Percentiles rank a stretch among this genome's conserved stretches.
Conservation (phyloP, 208 protist genomes). For the Leishmania arabica region DNA sequence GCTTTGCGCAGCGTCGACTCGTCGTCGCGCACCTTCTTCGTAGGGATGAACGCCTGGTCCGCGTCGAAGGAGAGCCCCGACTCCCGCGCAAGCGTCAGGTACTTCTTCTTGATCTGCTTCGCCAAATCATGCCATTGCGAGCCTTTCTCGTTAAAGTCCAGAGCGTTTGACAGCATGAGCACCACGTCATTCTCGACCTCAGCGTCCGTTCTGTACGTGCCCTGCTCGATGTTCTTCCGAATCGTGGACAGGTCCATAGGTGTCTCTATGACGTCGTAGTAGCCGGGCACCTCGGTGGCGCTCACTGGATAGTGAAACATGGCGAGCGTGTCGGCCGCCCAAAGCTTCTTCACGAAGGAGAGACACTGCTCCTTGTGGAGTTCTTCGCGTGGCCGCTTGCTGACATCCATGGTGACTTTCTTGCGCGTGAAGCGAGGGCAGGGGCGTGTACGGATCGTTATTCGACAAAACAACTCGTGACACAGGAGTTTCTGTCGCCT, state of each 20-base stretch:
- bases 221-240: slow-evolving; percentile 56
- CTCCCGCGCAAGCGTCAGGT: slow-evolving; percentile 49
- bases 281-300: slow-evolving; percentile 73
- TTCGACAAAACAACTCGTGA: not conserved
- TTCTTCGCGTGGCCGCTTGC: slow-evolving; percentile 41
- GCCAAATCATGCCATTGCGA: slow-evolving; percentile 67
- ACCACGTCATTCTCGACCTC: slow-evolving; percentile 83
- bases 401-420: slow-evolving; percentile 7
- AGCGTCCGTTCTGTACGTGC: slow-evolving; percentile 59
- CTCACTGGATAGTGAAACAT: slow-evolving; percentile 92
- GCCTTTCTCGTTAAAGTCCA: slow-evolving; percentile 84
- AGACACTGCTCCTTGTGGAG: slow-evolving; percentile 66
- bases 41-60: slow-evolving; percentile 81
- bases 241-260: slow-evolving; percentile 89
- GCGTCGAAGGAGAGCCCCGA: slow-evolving; percentile 60
- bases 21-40: slow-evolving; percentile 68
- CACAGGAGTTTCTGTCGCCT: not conserved
- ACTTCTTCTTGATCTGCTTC: slow-evolving; percentile 56
- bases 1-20: slow-evolving; percentile 79
- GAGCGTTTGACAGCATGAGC: slow-evolving; percentile 87
- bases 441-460: not conserved
- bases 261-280: slow-evolving; percentile 59
- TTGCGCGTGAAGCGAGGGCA: not conserved
- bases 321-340: slow-evolving; percentile 71
- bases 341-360: slow-evolving; percentile 67